Evolutionary conservation across 2,329 filamentous ascomycete genomes (phyloP), one percentile per base, ranked within the genome.

Genomic region (Alternaria burnsii): DNA sequence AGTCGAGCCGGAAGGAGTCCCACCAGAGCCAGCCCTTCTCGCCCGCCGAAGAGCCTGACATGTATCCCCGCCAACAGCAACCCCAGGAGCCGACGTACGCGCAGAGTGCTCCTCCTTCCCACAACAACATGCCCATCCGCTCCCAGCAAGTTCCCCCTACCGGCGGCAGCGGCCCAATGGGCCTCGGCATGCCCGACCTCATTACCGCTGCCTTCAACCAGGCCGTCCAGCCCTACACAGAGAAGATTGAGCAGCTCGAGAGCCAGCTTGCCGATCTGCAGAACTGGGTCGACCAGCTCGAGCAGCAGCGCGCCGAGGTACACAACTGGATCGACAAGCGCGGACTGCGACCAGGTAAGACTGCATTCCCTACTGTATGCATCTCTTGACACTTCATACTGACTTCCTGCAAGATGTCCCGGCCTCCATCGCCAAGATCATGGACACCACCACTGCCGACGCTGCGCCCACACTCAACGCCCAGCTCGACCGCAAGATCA

Each of bases 401-500:
- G 61, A 71, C 69, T 48, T 36, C 14, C 14, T 8, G n/a, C 62
- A 85, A 85, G 83, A 85, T 61, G 83, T 86, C 9, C 83, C 83
- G 32, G 79, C 82, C 32, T 79, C 77, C 60, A 85, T 86, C 62
- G 83, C 83, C 43, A 80, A 82, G 65, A 81, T 82, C 61, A 85
- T 86, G 83, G 83, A 85, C 72, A 77, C 76, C 26, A 78, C 82
- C 46, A 81, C 80, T 6, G 80, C 82, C 20, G 80, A 83, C 62
- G 82, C 82, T 22, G 83, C 83, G 34, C 74, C 79, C 34, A 84
- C 83, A 2, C 81, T 86, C 62, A 85, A 85, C 70, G 83, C 82
- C n/a, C 83, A 86, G 70, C 82, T 86, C 62, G 83, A 86, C 73
- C 83, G 83, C 79, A 85, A 85, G 68, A 86, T 86, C 76, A 85